Base-by-base conservation (phyloP, 257 asterid species). In the Ligustrum vulgare region DNA sequence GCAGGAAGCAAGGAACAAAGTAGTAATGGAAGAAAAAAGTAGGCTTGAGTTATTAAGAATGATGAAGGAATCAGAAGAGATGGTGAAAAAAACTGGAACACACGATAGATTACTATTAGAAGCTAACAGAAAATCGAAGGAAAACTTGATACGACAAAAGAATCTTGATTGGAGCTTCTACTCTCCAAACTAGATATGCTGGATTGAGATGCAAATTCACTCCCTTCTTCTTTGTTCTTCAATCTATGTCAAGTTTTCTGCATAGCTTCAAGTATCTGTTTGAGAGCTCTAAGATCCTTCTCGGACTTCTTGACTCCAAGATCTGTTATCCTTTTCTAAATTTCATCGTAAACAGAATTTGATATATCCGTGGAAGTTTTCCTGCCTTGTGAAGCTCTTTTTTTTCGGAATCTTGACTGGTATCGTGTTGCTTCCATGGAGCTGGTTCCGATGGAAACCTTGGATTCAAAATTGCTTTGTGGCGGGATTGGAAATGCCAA, bases 271-370 rank as follows among this genome's bases (percentile, higher is more conserved):
- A 93, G 96, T 83, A 91, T 95, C 83, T 93, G 97, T 69, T 93
- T 93, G 33, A 91, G 97, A 75, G 97, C 98, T 79, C 99, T 89
- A 84, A 92, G 91, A 86, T 92, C 96, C 88, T 86, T 92, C 1
- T 96, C 94, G 0, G 97, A 95, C 76, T 85, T 91, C 76, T 82
- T 87, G 85, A 93, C 88, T 84, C 93, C 96, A 25, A 89, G 88
- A 43, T 90, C 92, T 67, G 90, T 82, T 79, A 92, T 79, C 90
- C 98, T 87, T 86, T 86, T 89, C 83, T 91, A 96, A 67, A 91
- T 91, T 85, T 92, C 89, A 39, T 98, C 91, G 45, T 91, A 92
- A 82, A 94, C 90, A 36, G 98, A 83, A 34, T 75, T 82, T 51
- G 80, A 72, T 72, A 78, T 74, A 69, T 71, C 80, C 36, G 74